phyloP scores from a whole-genome alignment of 352 stramenopile genomes.

The Aphanomyces astaci region DNA sequence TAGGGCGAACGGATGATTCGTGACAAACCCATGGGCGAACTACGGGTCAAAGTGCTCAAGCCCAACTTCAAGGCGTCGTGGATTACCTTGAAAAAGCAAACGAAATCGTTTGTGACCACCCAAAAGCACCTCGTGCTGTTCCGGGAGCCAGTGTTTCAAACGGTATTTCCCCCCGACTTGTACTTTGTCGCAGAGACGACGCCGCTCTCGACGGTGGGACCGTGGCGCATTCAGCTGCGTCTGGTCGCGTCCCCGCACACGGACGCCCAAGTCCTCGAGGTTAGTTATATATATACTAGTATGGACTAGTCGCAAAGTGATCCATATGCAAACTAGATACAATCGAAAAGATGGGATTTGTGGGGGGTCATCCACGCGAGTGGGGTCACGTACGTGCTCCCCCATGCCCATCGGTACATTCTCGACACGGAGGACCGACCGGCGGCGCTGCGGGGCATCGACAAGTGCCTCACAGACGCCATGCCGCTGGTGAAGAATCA shows the following conservation, averaged over 20 bases:
- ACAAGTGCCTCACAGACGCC: constrained; percentile 67
- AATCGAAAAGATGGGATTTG: constrained; percentile 36
- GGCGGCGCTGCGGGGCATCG: constrained; percentile 41
- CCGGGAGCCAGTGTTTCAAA: constrained; percentile 63
- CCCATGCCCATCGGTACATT: constrained; percentile 42
- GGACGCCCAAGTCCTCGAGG: constrained; percentile 39
- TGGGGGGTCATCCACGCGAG: constrained; percentile 48
- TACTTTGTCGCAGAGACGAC: neutral
- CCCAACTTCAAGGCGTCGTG: constrained; percentile 50
- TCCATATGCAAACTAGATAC: constrained; percentile 16
- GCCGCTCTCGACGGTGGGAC: neutral
- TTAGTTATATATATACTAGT: constrained; percentile 13
- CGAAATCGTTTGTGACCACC: constrained; percentile 64
- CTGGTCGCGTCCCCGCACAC: constrained; percentile 28
- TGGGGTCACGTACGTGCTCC: constrained; percentile 54
- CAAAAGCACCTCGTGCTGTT: constrained; percentile 68
- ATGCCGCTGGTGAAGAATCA: constrained; percentile 52
- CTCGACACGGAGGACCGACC: constrained; percentile 51
- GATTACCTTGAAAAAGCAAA: constrained; percentile 80
- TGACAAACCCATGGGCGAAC: constrained; percentile 69
- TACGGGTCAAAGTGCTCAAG: constrained; percentile 56
- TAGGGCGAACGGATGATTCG: constrained; percentile 71
- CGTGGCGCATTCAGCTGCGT: constrained; percentile 1
- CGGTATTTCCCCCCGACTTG: constrained; percentile 21
- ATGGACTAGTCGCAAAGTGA: neutral